Evolutionary conservation across 2,329 filamentous ascomycete species (phyloP).

Genomic region (Metarhizium robertsii): DNA sequence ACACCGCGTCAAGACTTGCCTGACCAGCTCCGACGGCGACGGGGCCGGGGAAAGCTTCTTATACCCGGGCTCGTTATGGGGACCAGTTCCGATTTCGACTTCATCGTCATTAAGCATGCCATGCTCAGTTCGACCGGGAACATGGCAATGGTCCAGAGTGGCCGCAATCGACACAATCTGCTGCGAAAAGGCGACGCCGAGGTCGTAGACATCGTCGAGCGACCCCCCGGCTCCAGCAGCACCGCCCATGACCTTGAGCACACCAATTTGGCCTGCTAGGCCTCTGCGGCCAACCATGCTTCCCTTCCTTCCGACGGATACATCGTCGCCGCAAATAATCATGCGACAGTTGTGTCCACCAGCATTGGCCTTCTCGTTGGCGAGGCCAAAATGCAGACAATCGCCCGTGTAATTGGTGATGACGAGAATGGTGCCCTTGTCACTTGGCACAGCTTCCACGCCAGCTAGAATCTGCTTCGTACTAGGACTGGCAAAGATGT

Average conservation of each 20-base stretch:
- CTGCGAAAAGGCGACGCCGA: constrained; percentile 38
- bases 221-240: constrained; percentile 36
- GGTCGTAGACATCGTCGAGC: constrained; percentile 39
- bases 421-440: constrained; percentile 47
- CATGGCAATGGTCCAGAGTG: constrained; percentile 52
- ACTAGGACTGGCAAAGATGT: constrained; percentile 55
- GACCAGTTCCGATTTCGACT: constrained; percentile 56
- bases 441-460: constrained; percentile 44
- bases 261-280: constrained; percentile 50
- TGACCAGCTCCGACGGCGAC: constrained; percentile 38
- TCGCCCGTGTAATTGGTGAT: constrained; percentile 59
- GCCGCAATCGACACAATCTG: constrained; percentile 49
- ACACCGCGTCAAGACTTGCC: constrained; percentile 49
- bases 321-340: constrained; percentile 56
- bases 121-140: constrained; percentile 41
- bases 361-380: constrained; percentile 47
- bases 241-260: constrained; percentile 48
- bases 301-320: constrained; percentile 49
- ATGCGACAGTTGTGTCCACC: constrained; percentile 44
- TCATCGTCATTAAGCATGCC: constrained; percentile 39
- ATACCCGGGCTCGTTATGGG: constrained; percentile 58
- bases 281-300: constrained; percentile 52
- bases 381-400: constrained; percentile 52
- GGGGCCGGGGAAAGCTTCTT: constrained; percentile 44
- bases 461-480: constrained; percentile 54